These are phyloP conservation scores for Diutina ranongensis DNA, from an alignment of 1,139 yeast species.

Conservation along the genomic window DNA sequence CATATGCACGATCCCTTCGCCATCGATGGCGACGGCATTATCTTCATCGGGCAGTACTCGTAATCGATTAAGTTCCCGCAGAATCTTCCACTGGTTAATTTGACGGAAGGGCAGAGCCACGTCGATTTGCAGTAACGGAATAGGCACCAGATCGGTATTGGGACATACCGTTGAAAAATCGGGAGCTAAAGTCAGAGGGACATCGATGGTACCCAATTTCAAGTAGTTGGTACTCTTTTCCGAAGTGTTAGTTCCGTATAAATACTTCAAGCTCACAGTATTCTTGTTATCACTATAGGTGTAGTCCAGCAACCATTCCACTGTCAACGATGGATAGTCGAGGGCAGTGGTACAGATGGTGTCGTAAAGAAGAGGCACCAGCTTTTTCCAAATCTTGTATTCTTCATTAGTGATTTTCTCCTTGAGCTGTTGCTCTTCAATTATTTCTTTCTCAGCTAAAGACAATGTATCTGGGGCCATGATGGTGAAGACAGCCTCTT, in stretches of 20 bases:
- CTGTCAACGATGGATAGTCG: conserved; percentile 47
- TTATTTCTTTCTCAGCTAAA: conserved; percentile 21
- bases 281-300: conserved; percentile 23
- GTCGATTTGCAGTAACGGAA: conserved; percentile 8
- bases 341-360: conserved; percentile 58
- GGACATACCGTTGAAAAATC: conserved; percentile 15
- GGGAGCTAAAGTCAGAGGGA: conserved; percentile 41
- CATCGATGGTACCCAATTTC: conserved; percentile 31
- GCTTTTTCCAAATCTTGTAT: conserved; percentile 90
- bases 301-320: conserved; percentile 36
- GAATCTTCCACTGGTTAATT: conserved; percentile 37
- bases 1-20: conserved; percentile 35
- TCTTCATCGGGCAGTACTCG: conserved; percentile 24
- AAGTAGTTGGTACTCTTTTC: conserved; percentile 30
- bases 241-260: conserved; percentile 39
- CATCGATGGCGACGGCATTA: conserved; percentile 38
- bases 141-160: conserved; percentile 3
- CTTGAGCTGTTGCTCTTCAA: conserved; percentile 33
- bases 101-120: conserved; percentile 18
- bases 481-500: too few species aligned
- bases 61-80: conserved; percentile 42
- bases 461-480: conserved; percentile 8
- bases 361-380: conserved; percentile 83
- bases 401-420: conserved; percentile 53
- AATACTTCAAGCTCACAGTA: conserved; percentile 26